Conservation (phyloP, 768 basidiomycete genomes). For the Phlegmacium glaucopus region DNA sequence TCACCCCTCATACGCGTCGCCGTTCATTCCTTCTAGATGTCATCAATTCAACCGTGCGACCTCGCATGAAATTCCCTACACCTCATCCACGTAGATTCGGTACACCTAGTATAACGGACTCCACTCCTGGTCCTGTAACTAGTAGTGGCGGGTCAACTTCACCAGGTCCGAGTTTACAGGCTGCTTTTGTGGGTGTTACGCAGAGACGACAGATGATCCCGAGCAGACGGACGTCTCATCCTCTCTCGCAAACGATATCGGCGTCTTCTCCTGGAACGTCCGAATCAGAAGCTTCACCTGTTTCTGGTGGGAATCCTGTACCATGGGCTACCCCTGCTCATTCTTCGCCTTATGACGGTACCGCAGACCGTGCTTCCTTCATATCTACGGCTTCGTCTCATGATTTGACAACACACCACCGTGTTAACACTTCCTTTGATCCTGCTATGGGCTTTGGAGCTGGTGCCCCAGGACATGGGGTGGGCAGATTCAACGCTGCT, state of each 20-base stretch:
- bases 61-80: conserved; percentile 62
- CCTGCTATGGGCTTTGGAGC: conserved; percentile 73
- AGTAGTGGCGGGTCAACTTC: conserved; percentile 18
- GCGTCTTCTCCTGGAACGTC: conserved; percentile 34
- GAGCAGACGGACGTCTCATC: conserved; percentile 52
- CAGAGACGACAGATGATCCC: conserved; percentile 50
- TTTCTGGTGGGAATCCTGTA: conserved; percentile 8
- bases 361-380: conserved; percentile 60
- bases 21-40: conserved; percentile 82
- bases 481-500: conserved; percentile 78
- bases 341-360: conserved; percentile 44
- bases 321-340: conserved; percentile 33
- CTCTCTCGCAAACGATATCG: conserved; percentile 52
- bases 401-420: conserved; percentile 76
- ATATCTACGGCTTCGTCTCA: conserved; percentile 85
- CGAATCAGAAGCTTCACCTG: conserved; percentile 27
- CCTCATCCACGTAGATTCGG: conserved; percentile 51
- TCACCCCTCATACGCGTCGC: conserved; percentile 71
- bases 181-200: conserved; percentile 62
- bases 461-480: conserved; percentile 57
- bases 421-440: conserved; percentile 87
- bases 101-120: conserved; percentile 28
- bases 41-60: conserved; percentile 78
- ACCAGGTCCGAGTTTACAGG: conserved; percentile 34
- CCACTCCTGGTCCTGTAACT: conserved; percentile 29